These are phyloP conservation scores for Penicillium concentricum DNA, from an alignment of 2,329 filamentous ascomycete species.

Conservation along the genomic window DNA sequence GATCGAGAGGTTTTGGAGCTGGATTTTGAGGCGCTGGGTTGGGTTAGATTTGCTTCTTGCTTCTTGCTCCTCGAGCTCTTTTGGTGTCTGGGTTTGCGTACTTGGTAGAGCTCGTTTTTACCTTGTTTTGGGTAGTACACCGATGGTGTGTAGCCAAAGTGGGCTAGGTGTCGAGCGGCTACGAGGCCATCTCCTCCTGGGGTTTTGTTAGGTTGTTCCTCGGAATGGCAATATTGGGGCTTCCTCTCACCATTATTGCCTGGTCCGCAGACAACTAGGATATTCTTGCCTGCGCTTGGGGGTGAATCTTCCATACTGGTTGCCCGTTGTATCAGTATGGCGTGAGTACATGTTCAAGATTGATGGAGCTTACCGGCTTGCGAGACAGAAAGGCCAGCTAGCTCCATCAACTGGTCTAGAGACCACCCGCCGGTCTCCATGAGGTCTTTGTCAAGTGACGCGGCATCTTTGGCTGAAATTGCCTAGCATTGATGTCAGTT, in stretches of 20 bases:
- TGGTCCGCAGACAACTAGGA: constrained; percentile 90
- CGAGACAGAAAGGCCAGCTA: constrained; percentile 88
- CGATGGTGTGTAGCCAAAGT: constrained; percentile 86
- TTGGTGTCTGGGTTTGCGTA: constrained; percentile 37
- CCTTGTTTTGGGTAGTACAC: constrained; percentile 92
- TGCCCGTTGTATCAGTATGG: not conserved
- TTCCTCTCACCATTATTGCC: constrained; percentile 57
- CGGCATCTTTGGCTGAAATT: constrained; percentile 80
- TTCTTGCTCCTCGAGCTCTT: constrained; percentile 6
- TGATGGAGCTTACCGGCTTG: constrained; percentile 67
- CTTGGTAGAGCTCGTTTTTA: constrained; percentile 86
- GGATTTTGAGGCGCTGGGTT: constrained; percentile 72
- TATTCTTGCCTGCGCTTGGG: constrained; percentile 63
- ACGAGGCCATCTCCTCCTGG: constrained; percentile 90
- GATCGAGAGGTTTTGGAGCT: constrained; percentile 78
- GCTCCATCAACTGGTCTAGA: constrained; percentile 94
- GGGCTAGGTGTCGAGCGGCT: constrained; percentile 83
- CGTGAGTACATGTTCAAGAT: not conserved
- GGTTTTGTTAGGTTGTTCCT: not conserved
- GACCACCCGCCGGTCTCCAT: constrained; percentile 87
- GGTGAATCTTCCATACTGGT: constrained; percentile 82
- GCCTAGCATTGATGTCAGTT: constrained; percentile 58
- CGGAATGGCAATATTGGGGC: not conserved
- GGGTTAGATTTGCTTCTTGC: not conserved
- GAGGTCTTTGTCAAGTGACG: constrained; percentile 86